Evolutionary conservation across 2,329 filamentous ascomycete genomes (phyloP), one percentile per base, ranked within the genome.

Genomic region (Xylaria sp.): DNA sequence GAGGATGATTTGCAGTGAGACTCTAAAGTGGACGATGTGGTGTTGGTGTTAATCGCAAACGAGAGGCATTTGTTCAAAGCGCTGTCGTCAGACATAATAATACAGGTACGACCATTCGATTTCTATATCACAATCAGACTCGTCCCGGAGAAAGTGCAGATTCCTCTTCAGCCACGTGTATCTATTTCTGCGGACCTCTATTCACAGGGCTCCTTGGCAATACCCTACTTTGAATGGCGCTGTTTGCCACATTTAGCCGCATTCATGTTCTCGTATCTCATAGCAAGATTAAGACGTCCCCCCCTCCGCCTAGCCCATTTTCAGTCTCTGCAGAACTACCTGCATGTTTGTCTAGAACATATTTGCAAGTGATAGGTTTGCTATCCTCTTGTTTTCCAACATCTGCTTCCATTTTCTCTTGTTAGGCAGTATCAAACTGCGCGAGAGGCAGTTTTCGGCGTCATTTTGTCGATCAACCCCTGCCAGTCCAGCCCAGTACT

Each of bases 21-120:
- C 18, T 28, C 2, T 2, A 39, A 13, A n/a, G 15, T 39, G 51
- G 2, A 34, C 44, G 18, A 55, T 37, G 0, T 20, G 13, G 10
- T 46, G 15, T 48, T 44, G 20, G 52, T 56, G 34, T 68, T 63
- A 18, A 58, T 54, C 56, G 34, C 34, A 44, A 57, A 56, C 20
- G 18, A 46, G 37, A 8, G 13, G 44, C 34, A 55, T 13, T 39
- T 63, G 37, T 56, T 23, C 41, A 52, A 37, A 50, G 63, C 34
- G 39, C 41, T 37, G 34, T 41, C 41, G 54, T 61, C 55, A 63
- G 57, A 60, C 65, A 15, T 46, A 18, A 25, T 63, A 63, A 34
- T 12, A 25, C n/a, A 71, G 70, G 70, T 71, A 71, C 67, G 70
- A 71, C 60, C 64, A 70, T 71, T 57, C 70, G 67, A 71, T 70